Evolutionary conservation across 805 yeast species (phyloP), one percentile per base, ranked within the genome.

Genomic region (Cyberlindnera sargentensis): DNA sequence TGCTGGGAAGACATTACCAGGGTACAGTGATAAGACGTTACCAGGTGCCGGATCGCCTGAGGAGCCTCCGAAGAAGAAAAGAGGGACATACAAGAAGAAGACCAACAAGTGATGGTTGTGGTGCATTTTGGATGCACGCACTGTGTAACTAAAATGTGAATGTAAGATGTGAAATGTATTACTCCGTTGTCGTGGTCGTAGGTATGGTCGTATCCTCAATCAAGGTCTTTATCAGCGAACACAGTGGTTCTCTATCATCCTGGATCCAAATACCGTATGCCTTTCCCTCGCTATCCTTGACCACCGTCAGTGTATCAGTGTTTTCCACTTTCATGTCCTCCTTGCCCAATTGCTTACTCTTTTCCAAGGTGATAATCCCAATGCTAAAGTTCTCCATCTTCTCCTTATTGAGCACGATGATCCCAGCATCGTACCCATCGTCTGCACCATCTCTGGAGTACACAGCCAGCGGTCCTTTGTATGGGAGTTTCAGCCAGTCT

Each of bases 221-320:
- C 11, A 61, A 53, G 1, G 53, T 52, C 42, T 63, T 63, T 23
- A 71, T 54, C 40, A 71, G 47, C 53, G 79, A 76, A 52, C 67
- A 75, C 35, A 84, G 65, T 51, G 76, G 75, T 37, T 72, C 72
- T 60, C 91, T 69, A 55, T 84, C 90, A 44, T 83, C 78, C 56
- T 82, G 85, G 23, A 84, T 71, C 93, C 93, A 85, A 39, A 85
- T 65, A 1, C 95, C 95, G 59, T 73, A 84, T 9, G 84, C 81
- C 37, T 82, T 85, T 24, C 84, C 88, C 40, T 75, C 65, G 40
- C 81, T 65, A 54, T 79, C 81, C 57, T 80, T 80, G 23, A 85
- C 74, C 43, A 85, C 84, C 34, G 85, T 76, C 57, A 84, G 68
- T 44, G 81, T 83, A 45, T 79, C 86, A 48, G 79, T 78, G 46